Evolutionary conservation across 2,329 filamentous ascomycete genomes (phyloP).

Genomic region (Apiospora hydei): DNA sequence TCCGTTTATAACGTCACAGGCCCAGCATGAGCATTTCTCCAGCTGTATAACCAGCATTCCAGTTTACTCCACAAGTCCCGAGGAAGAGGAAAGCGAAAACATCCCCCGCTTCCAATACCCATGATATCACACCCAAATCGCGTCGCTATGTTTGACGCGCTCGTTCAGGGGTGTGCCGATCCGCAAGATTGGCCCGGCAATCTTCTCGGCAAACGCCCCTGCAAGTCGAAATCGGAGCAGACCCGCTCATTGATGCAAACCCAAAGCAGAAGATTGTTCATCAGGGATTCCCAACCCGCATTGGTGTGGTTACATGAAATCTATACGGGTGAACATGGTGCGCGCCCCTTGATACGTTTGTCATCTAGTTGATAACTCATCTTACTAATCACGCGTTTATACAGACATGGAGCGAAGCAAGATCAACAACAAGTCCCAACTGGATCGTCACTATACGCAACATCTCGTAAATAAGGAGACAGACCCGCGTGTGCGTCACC

Average conservation of each 20-base stretch:
- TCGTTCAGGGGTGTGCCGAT: neutral
- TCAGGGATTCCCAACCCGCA: neutral
- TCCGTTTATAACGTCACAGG: too few species aligned
- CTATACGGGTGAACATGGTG: neutral
- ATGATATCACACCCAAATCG: neutral
- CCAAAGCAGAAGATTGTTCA: neutral
- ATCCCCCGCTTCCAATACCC: too few species aligned
- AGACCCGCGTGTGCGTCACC: neutral
- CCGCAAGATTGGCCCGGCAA: neutral
- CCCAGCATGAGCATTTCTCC: too few species aligned
- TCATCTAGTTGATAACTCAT: too few species aligned
- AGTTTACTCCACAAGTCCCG: too few species aligned
- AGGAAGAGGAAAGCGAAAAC: too few species aligned
- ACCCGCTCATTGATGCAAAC: neutral
- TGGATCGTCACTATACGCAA: neutral
- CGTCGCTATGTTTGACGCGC: neutral
- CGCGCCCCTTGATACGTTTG: too few species aligned
- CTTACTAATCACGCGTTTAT: too few species aligned
- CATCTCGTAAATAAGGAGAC: neutral
- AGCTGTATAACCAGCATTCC: too few species aligned
- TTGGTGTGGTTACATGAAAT: neutral
- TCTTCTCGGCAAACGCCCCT: neutral
- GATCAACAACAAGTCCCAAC: neutral
- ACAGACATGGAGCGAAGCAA: neutral
- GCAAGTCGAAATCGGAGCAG: neutral